Evolutionary conservation across 352 stramenopile genomes (phyloP).

Genomic region (Globisporangium nunn): DNA sequence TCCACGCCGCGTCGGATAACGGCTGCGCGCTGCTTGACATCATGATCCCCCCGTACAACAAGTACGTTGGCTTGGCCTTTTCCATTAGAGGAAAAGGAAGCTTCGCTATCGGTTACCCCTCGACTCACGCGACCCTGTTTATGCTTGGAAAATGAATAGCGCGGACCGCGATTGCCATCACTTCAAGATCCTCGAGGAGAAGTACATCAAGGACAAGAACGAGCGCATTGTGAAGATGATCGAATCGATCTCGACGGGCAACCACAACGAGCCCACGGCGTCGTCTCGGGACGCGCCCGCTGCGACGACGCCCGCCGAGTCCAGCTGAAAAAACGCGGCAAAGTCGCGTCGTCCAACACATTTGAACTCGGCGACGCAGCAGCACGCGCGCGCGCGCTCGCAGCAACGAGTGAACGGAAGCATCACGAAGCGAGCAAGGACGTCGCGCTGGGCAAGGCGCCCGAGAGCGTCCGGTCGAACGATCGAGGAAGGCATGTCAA

Average conservation of each 20-base stretch:
- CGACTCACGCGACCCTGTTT: too few relatives aligned
- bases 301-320: neutral
- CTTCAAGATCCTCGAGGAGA: conserved; percentile 61
- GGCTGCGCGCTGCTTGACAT: conserved; percentile 77
- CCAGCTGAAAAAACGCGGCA: neutral
- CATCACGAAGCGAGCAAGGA: neutral
- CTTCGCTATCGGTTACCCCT: too few relatives aligned
- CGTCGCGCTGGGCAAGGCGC: too few relatives aligned
- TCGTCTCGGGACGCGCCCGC: conserved; percentile 2
- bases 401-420: neutral
- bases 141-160: conserved; percentile 15
- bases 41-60: conserved; percentile 85
- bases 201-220: conserved; percentile 30
- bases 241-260: conserved; percentile 58
- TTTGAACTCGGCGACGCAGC: too few relatives aligned
- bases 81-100: too few relatives aligned
- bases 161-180: conserved; percentile 74
- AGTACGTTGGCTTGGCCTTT: conserved; percentile 27
- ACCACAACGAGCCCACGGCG: conserved; percentile 42
- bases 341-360: too few relatives aligned
- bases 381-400: neutral
- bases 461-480: too few relatives aligned
- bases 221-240: conserved; percentile 66
- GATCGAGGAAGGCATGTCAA: too few relatives aligned
- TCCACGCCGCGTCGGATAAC: conserved; percentile 60